Evolutionary conservation across 2,329 filamentous ascomycete species (phyloP), one percentile per base, ranked within the genome.

Genomic region (Alternaria triticina): DNA sequence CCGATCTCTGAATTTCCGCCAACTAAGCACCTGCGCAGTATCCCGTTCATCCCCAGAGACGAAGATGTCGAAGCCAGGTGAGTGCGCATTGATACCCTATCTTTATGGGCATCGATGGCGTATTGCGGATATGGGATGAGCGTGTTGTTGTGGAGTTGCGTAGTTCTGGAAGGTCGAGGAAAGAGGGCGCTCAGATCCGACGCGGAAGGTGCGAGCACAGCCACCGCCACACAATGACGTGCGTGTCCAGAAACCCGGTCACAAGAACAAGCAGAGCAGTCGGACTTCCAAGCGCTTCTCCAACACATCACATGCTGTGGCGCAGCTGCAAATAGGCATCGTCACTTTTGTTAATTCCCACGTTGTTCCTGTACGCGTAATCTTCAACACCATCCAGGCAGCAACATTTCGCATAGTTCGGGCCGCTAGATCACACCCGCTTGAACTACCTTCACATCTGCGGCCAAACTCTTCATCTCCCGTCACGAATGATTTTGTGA

Each of bases 231-330:
- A 57, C 23, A 17, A 63, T 67, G 65, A 67, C 65, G 63, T 61
- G 62, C 33, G 6, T 33, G 17, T 20, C 20, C 36, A 23, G 33
- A 5, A 55, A 60, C 17, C 20, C 28, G 47, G 49, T 63, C 54
- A 49, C 49, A 57, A 62, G 59, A 60, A 46, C 59, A 59, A 27
- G 25, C 17, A 28, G 45, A 28, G 47, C 47, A 43, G n/a, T 13
- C 10, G 33, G 54, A 30, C 55, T 55, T 44, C 11, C 52, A 47
- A 60, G 49, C 20, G 33, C 44, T 54, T 58, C 27, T 57, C 28
- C 22, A 28, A 58, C 51, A 7, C 46, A 64, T 74, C 73, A 76
- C 72, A 73, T 70, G 70, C 62, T 67, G 71, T 73, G 74, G 72
- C 72, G 68, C 69, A 70, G 64, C 36, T 33, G 7, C 25, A 13